A percentile compares a stretch with the other conserved stretches of the same genome.
Evolutionary conservation across 257 asterid species (phyloP).

Genomic region (Solanum rostratum): DNA sequence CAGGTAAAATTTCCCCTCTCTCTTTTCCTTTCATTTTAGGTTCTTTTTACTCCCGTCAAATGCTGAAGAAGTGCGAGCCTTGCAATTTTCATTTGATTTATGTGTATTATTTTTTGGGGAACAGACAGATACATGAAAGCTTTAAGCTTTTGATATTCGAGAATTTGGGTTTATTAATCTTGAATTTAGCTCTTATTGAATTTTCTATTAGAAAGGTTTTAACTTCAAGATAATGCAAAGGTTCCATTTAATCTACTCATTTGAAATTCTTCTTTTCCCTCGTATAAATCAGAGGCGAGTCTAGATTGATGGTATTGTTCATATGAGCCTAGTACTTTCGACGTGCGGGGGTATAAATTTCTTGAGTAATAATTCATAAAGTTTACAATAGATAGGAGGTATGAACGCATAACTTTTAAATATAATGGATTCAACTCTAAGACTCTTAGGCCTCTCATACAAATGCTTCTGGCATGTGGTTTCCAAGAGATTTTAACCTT

Average conservation of each 20-base stretch:
- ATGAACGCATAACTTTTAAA: no score
- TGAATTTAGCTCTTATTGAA: neutral
- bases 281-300: neutral
- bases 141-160: neutral
- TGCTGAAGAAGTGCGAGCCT: neutral
- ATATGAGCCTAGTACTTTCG: no score
- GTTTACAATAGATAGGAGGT: no score
- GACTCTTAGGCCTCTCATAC: no score
- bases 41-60: neutral
- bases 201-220: neutral
- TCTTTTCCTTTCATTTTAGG: constrained; percentile 28
- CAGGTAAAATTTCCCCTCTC: constrained; percentile 41
- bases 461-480: neutral
- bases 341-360: no score
- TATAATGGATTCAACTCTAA: no score
- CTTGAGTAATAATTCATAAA: no score
- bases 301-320: no score
- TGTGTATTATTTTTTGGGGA: neutral
- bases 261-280: neutral
- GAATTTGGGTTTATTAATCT: neutral
- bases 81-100: neutral
- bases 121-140: neutral
- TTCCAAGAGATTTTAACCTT: neutral
- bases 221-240: neutral
- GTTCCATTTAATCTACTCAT: neutral